A percentile compares a stretch with the other conserved stretches of the same genome.
Evolutionary conservation across 192 early-diverging fungal species (phyloP).

Genomic region (Funneliformis geosporum): DNA sequence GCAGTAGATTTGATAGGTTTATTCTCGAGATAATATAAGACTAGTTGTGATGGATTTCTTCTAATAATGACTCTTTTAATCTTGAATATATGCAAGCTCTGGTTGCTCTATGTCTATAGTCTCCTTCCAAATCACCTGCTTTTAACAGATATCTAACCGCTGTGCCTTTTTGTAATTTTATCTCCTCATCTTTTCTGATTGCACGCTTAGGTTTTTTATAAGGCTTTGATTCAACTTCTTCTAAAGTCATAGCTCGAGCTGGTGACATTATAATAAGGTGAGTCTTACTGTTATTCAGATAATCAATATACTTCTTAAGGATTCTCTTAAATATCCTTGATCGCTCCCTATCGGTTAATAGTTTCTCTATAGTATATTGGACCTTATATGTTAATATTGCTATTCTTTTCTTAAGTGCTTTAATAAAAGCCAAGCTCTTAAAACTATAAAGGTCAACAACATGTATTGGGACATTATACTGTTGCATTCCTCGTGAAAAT

Average conservation of each 20-base stretch:
- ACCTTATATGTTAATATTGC: neutral
- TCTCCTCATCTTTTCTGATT: too few relatives aligned
- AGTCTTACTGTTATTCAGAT: conserved; percentile 25
- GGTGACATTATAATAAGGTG: conserved; percentile 6
- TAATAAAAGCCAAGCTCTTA: too few relatives aligned
- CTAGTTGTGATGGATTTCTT: conserved; percentile 22
- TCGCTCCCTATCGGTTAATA: too few relatives aligned
- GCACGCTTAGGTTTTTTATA: too few relatives aligned
- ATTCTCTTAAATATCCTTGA: too few relatives aligned
- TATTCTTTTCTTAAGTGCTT: neutral
- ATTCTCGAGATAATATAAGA: neutral
- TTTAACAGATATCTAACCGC: conserved; percentile 22
- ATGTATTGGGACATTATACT: conserved; percentile 21
- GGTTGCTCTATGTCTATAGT: conserved; percentile 7
- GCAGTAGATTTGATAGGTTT: too few relatives aligned
- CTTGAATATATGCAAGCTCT: conserved; percentile 1
- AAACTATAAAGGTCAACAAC: neutral
- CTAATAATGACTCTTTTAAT: conserved; percentile 17
- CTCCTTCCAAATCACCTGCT: neutral
- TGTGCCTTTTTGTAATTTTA: conserved; percentile 12
- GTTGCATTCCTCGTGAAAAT: conserved; percentile 18
- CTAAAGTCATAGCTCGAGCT: neutral
- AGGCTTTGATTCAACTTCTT: too few relatives aligned
- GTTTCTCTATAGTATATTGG: too few relatives aligned
- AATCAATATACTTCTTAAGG: neutral